Conservation (phyloP, 768 basidiomycete genomes). For the Boletus pseudo-olivaceus region DNA sequence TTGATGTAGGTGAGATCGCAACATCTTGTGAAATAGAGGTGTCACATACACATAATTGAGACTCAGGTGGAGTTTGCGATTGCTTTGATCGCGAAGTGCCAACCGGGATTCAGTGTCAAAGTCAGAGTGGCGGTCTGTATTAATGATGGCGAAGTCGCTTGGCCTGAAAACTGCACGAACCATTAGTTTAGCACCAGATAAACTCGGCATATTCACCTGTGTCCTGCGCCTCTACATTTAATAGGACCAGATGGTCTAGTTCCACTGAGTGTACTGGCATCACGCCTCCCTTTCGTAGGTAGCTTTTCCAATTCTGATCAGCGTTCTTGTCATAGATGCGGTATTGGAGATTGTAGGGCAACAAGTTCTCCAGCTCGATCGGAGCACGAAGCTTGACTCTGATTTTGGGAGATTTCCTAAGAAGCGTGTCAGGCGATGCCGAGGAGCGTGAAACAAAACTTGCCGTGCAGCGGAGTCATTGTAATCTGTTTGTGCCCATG, state of each 20-base stretch:
- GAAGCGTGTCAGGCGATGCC: slow-evolving; percentile 3
- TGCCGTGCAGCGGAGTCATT: slow-evolving; percentile 55
- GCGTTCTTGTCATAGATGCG: slow-evolving; percentile 96
- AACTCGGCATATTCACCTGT: slow-evolving; percentile 51
- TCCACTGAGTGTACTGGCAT: slow-evolving; percentile 98
- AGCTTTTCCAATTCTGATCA: slow-evolving; percentile 92
- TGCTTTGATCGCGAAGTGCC: slow-evolving; percentile 65
- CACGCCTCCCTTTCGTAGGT: slow-evolving; percentile 85
- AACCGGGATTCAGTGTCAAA: slow-evolving; percentile 77
- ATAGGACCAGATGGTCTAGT: slow-evolving; percentile 79
- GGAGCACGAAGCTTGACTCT: slow-evolving; percentile 87
- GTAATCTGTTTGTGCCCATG: slow-evolving; percentile 76
- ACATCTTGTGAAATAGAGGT: neutral
- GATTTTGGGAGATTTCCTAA: slow-evolving; percentile 81
- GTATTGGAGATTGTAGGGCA: slow-evolving; percentile 93
- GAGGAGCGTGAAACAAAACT: slow-evolving; percentile 17
- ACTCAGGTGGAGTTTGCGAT: slow-evolving; percentile 73
- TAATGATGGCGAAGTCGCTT: slow-evolving; percentile 97
- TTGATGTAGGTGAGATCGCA: slow-evolving; percentile 22
- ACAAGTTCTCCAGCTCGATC: slow-evolving; percentile 89
- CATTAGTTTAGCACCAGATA: neutral
- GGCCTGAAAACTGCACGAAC: slow-evolving; percentile 70
- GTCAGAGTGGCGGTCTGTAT: slow-evolving; percentile 87
- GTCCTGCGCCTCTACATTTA: slow-evolving; percentile 90
- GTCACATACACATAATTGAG: slow-evolving; percentile 87